Percentiles rank a stretch among this genome's conserved stretches.
Evolutionary conservation across 2,329 filamentous ascomycete species (phyloP).

Genomic region (Dothiorella sarmentorum): DNA sequence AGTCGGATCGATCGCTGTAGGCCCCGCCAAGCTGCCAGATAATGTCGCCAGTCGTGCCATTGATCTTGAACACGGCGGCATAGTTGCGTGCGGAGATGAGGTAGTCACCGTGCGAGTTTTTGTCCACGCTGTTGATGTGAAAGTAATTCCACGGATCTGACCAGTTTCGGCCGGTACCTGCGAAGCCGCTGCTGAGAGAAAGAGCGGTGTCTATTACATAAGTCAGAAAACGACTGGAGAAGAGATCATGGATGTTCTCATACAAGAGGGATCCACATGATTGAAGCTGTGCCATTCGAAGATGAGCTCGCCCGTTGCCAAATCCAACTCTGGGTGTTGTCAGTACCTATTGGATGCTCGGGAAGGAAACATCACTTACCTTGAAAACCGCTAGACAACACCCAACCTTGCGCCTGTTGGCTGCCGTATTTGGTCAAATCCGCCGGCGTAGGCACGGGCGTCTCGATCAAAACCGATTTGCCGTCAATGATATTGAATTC

Average conservation of each 20-base stretch:
- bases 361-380: slow-evolving; percentile 32
- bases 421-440: slow-evolving; percentile 41
- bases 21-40: slow-evolving; percentile 52
- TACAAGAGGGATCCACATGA: slow-evolving; percentile 30
- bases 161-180: slow-evolving; percentile 28
- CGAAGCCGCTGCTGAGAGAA: slow-evolving; percentile 22
- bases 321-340: slow-evolving; percentile 43
- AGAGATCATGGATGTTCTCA: slow-evolving; percentile 1
- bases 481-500: slow-evolving; percentile 55
- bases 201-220: slow-evolving; percentile 28
- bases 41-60: slow-evolving; percentile 40
- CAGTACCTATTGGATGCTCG: not conserved
- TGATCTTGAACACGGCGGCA: slow-evolving; percentile 21
- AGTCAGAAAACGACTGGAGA: not conserved
- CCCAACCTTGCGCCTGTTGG: slow-evolving; percentile 51
- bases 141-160: slow-evolving; percentile 42
- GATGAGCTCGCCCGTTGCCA: slow-evolving; percentile 37
- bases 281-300: slow-evolving; percentile 41
- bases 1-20: slow-evolving; percentile 40
- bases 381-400: slow-evolving; percentile 54
- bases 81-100: slow-evolving; percentile 23
- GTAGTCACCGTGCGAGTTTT: slow-evolving; percentile 28
- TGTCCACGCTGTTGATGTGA: slow-evolving; percentile 38
- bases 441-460: slow-evolving; percentile 51
- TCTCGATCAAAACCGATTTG: slow-evolving; percentile 52